A percentile compares a stretch with the other conserved stretches of the same genome.
Conservation (phyloP, 192 early-diverging fungal species). For the Coemansia sp. region DNA sequence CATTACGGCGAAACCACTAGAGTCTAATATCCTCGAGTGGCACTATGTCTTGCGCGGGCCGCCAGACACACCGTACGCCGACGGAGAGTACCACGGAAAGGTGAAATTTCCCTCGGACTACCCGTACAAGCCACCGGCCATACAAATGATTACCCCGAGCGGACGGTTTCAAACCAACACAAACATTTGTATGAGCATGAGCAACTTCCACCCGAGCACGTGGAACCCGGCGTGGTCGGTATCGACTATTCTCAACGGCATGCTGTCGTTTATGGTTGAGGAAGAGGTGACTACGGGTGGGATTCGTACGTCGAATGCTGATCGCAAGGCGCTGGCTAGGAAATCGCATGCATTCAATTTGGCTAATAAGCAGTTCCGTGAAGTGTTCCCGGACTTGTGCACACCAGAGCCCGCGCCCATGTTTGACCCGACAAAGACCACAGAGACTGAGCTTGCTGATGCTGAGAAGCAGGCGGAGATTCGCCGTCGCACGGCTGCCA, state of each 20-base stretch:
- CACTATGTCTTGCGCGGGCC: constrained; percentile 97
- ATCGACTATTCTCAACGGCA: constrained; percentile 91
- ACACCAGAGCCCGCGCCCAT: constrained; percentile 39
- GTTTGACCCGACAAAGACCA: constrained; percentile 2
- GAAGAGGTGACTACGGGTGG: constrained; percentile 96
- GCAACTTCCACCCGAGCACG: constrained; percentile 88
- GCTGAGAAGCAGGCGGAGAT: neutral
- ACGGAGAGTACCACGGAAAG: constrained; percentile 92
- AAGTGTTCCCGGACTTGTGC: constrained; percentile 86
- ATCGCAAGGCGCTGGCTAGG: constrained; percentile 77
- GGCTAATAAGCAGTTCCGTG: constrained; percentile 73
- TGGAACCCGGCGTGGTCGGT: constrained; percentile 99
- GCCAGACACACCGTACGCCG: constrained; percentile 90
- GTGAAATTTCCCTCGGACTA: constrained; percentile 95
- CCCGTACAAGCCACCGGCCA: constrained; percentile 90
- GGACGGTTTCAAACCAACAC: constrained; percentile 94
- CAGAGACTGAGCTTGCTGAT: neutral
- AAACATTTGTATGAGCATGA: constrained; percentile 94
- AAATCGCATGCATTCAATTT: constrained; percentile 84
- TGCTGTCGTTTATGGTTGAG: constrained; percentile 95
- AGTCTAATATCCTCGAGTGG: constrained; percentile 97
- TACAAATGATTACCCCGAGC: constrained; percentile 80
- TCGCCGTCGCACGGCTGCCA: neutral
- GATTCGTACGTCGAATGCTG: constrained; percentile 76
- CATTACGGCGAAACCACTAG: constrained; percentile 89